Percentiles rank a stretch among this genome's conserved stretches.
phyloP scores from a whole-genome alignment of 1,284 basidiomycete genomes.

The Irpex sp. region DNA sequence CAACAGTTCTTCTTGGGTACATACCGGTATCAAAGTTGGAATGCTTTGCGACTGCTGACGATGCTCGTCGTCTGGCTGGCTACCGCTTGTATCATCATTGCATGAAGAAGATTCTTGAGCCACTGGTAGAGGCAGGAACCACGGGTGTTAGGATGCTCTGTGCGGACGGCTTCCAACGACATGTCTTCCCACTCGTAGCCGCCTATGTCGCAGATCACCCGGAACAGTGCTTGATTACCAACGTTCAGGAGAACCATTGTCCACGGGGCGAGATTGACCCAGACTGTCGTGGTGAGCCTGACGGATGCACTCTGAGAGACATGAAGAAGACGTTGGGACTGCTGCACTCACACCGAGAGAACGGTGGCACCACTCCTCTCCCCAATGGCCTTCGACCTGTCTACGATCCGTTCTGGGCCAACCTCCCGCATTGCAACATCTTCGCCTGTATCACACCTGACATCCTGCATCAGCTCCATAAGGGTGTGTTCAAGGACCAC shows the following conservation, averaged over 20 bases:
- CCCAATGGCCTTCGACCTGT: slow-evolving; percentile 12
- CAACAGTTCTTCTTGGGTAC: slow-evolving; percentile 25
- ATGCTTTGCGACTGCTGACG: slow-evolving; percentile 15
- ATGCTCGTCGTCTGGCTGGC: slow-evolving; percentile 7
- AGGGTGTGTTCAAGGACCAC: slow-evolving; percentile 29
- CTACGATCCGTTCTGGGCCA: slow-evolving; percentile 24
- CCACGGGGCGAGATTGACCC: slow-evolving; percentile 15
- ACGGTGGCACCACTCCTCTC: background rate
- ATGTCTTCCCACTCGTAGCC: slow-evolving; percentile 21
- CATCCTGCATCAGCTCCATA: slow-evolving; percentile 26
- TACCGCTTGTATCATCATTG: slow-evolving; percentile 25
- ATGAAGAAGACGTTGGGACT: background rate
- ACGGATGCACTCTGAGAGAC: slow-evolving; percentile 4
- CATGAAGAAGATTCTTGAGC: slow-evolving; percentile 19
- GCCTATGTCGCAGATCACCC: slow-evolving; percentile 23
- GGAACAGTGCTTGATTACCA: slow-evolving; percentile 20
- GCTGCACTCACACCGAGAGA: background rate
- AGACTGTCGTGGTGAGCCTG: slow-evolving; percentile 12
- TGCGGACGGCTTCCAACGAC: slow-evolving; percentile 18
- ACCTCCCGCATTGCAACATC: slow-evolving; percentile 20
- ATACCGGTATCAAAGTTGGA: slow-evolving; percentile 19
- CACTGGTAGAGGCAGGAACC: slow-evolving; percentile 18
- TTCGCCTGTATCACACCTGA: slow-evolving; percentile 22
- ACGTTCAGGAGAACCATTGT: slow-evolving; percentile 18
- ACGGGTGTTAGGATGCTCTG: slow-evolving; percentile 22